Evolutionary conservation across 306 rosid species (phyloP).

Genomic region (Sicyos baderoa): DNA sequence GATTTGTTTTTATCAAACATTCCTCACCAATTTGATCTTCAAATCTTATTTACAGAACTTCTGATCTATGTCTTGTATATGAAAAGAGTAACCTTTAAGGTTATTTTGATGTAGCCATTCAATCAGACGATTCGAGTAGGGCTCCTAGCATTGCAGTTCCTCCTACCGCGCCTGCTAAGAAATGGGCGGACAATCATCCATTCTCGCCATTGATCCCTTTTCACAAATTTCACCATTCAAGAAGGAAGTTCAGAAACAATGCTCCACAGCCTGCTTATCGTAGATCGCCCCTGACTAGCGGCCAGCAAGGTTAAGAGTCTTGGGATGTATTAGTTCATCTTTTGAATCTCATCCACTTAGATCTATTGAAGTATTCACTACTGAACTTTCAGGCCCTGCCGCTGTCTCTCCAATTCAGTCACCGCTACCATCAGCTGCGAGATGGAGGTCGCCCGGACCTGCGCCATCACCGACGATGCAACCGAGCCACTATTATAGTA

Average conservation of each 20-base stretch:
- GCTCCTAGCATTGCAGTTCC: conserved; percentile 45
- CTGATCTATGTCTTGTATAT: neutral
- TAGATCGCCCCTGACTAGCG: conserved; percentile 38
- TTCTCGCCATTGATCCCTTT: conserved; percentile 37
- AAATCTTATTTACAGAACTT: neutral
- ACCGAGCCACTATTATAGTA: conserved; percentile 43
- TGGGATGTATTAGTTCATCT: neutral
- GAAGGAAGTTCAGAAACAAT: conserved; percentile 30
- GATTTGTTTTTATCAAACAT: neutral
- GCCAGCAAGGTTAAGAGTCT: conserved; percentile 46
- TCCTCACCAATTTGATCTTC: conserved; percentile 9
- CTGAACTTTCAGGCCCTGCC: conserved; percentile 22
- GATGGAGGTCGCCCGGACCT: conserved; percentile 34
- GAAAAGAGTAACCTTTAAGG: neutral
- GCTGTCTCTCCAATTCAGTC: conserved; percentile 39
- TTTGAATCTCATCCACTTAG: neutral
- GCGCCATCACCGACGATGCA: conserved; percentile 46
- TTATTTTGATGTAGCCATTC: conserved; percentile 32
- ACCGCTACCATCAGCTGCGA: conserved; percentile 38
- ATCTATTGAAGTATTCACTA: conserved; percentile 1
- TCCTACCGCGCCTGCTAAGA: conserved; percentile 44
- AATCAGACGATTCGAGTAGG: conserved; percentile 25
- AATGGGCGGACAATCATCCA: conserved; percentile 34
- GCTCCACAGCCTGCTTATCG: conserved; percentile 34
- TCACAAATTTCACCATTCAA: conserved; percentile 34